Evolutionary conservation across 2,329 filamentous ascomycete species (phyloP), one percentile per base, ranked within the genome.

Genomic region (Penicillium sumatraense): DNA sequence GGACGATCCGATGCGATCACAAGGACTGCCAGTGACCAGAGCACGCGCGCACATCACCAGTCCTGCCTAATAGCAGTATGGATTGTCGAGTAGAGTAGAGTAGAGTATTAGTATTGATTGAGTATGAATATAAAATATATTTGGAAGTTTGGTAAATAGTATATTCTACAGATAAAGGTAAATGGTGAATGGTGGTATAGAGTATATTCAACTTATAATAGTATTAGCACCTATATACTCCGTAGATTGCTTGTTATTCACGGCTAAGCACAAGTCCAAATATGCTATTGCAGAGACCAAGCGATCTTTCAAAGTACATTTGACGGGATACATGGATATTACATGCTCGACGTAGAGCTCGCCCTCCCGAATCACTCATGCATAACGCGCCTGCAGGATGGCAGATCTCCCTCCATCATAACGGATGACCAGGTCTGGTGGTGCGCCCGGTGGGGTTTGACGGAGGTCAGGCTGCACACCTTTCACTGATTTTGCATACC

Each of bases 1-100:
- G 35, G 42, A 35, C 46, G 54, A 57, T 46, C 55, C 55, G 57
- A 61, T 58, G 9, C 49, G 56, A 56, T 63, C 58, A 47, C 54
- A 58, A 29, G n/a, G n/a, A 31, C 6, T 13, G 5, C 29, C 11
- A 14, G 11, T 56, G 62, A 48, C 40, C 21, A 31, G 44, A 40
- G 53, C 54, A 60, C 60, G 56, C 57, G 61, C 48, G 23, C 23
- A n/a, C 18, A 44, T 44, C 40, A n/a, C n/a, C n/a, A n/a, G n/a
- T n/a, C n/a, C n/a, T n/a, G n/a, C n/a, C n/a, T n/a, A n/a, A n/a
- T n/a, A n/a, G n/a, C n/a, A n/a, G n/a, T n/a, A n/a, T n/a, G n/a
- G n/a, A n/a, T n/a, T 14, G 11, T 26, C 2, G 5, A 16, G 23
- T 3, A 24, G 14, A 27, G 40, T 11, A 23, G 6, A 24, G 38